Percentiles rank a stretch among this genome's conserved stretches.
Evolutionary conservation across 805 yeast species (phyloP).

Genomic region (Kodamaea kakaduensis): DNA sequence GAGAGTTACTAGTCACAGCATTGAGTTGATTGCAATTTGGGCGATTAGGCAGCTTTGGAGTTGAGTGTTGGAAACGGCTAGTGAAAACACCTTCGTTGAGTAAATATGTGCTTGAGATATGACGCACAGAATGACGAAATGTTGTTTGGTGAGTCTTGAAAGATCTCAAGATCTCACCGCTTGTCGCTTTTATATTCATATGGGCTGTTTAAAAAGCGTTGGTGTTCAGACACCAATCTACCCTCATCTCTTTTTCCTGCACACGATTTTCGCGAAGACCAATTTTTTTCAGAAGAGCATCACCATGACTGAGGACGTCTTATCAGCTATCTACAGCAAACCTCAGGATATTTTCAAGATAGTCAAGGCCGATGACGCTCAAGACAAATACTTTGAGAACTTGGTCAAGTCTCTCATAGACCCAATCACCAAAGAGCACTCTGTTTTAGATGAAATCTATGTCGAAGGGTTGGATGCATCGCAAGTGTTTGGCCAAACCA

Average conservation of each 20-base stretch:
- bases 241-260: slow-evolving; percentile 2
- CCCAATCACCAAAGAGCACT: slow-evolving; percentile 48
- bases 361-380: slow-evolving; percentile 12
- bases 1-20: neutral
- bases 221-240: neutral
- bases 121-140: neutral
- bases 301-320: slow-evolving; percentile 20
- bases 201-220: too few species aligned
- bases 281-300: slow-evolving; percentile 2
- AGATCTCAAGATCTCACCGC: too few species aligned
- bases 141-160: too few species aligned
- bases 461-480: slow-evolving; percentile 84
- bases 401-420: slow-evolving; percentile 52
- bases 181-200: too few species aligned
- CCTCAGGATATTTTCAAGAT: slow-evolving; percentile 25
- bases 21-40: too few species aligned
- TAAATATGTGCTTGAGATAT: too few species aligned
- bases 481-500: slow-evolving; percentile 92
- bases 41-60: too few species aligned
- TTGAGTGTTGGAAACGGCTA: too few species aligned
- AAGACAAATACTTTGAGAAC: slow-evolving; percentile 21
- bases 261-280: slow-evolving; percentile 5
- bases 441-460: slow-evolving; percentile 76
- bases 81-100: too few species aligned
- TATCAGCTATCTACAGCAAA: slow-evolving; percentile 18